These are phyloP conservation scores for Berberis thunbergii DNA, from an alignment of 164 flowering plant species.

Conservation along the genomic window DNA sequence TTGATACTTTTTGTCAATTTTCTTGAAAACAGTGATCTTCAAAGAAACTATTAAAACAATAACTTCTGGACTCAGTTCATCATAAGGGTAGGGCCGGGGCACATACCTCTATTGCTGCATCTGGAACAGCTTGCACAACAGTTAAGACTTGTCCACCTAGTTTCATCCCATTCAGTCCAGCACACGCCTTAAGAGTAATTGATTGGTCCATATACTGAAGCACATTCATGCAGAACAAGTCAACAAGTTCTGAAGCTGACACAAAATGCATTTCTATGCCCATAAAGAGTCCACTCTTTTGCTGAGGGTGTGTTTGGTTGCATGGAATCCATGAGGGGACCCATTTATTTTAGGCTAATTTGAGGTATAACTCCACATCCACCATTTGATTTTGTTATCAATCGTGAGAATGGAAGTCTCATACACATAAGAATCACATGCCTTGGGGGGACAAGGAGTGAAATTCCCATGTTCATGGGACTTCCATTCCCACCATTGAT, in stretches of 20 bases:
- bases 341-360: not conserved
- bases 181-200: conserved; percentile 79
- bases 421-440: too few relatives aligned
- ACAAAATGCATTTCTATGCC: not conserved
- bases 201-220: conserved; percentile 80
- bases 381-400: too few relatives aligned
- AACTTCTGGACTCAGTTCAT: too few relatives aligned
- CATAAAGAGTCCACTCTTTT: not conserved
- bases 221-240: not conserved
- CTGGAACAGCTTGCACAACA: conserved; percentile 61
- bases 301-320: too few relatives aligned
- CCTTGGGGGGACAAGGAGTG: too few relatives aligned
- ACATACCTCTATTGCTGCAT: conserved; percentile 36
- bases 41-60: too few relatives aligned
- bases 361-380: too few relatives aligned
- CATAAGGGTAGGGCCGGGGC: not conserved
- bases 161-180: conserved; percentile 92
- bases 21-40: not conserved
- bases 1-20: conserved; percentile 1
- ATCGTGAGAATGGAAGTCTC: too few relatives aligned
- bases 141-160: conserved; percentile 80
- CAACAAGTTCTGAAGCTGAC: not conserved
- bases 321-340: not conserved
- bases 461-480: too few relatives aligned
- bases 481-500: too few relatives aligned